Conservation (phyloP, 108 stramenopile species). For the Fistulifera pelliculosa region DNA sequence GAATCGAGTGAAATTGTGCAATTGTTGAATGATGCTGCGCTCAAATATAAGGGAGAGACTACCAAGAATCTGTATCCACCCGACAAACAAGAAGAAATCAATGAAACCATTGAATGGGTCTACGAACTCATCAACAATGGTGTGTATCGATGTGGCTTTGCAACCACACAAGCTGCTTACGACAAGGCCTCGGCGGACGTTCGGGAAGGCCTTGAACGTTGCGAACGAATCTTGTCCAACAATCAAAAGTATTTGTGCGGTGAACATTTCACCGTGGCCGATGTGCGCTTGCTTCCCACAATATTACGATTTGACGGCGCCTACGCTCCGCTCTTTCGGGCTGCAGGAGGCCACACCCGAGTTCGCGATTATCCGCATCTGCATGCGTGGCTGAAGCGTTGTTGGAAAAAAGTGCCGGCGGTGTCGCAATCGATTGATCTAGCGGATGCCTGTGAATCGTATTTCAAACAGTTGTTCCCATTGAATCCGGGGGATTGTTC, state of each 20-base stretch:
- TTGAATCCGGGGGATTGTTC: conserved; percentile 72
- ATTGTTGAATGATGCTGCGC: conserved; percentile 51
- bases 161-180: conserved; percentile 76
- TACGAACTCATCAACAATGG: conserved; percentile 72
- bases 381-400: conserved; percentile 36
- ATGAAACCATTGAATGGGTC: conserved; percentile 76
- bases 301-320: conserved; percentile 74
- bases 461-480: conserved; percentile 73
- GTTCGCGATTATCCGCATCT: conserved; percentile 34
- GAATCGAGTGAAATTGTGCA: conserved; percentile 82
- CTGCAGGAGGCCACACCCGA: conserved; percentile 46
- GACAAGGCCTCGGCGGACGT: conserved; percentile 61
- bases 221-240: conserved; percentile 38
- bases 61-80: conserved; percentile 44
- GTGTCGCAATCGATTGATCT: conserved; percentile 59
- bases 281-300: conserved; percentile 66
- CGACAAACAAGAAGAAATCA: conserved; percentile 46
- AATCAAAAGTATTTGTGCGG: conserved; percentile 43
- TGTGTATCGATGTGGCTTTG: conserved; percentile 80
- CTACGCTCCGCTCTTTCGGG: conserved; percentile 69
- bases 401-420: conserved; percentile 36
- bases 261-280: conserved; percentile 58
- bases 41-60: conserved; percentile 15
- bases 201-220: conserved; percentile 44
- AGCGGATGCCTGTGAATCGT: conserved; percentile 57